A percentile compares a stretch with the other conserved stretches of the same genome.
phyloP scores from a whole-genome alignment of 2,329 filamentous ascomycete species.

The Colletotrichum lentis region DNA sequence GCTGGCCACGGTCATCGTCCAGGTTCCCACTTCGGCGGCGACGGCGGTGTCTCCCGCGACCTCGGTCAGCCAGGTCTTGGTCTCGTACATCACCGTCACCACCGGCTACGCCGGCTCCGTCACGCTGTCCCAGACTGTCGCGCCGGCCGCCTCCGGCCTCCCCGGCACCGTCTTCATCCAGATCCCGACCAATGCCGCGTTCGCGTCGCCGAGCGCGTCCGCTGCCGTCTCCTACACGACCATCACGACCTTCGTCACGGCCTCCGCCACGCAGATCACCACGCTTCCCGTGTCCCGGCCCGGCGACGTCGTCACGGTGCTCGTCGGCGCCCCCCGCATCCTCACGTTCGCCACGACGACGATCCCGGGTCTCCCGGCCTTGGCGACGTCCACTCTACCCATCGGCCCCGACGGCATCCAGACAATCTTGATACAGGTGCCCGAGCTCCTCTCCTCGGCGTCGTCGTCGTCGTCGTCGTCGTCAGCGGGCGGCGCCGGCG shows the following conservation, averaged over 20 bases:
- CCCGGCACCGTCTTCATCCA: constrained; percentile 27
- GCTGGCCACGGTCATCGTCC: constrained; percentile 22
- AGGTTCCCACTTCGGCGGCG: neutral
- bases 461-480: no score
- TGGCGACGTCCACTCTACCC: constrained; percentile 14
- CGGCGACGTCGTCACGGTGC: constrained; percentile 3
- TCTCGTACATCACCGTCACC: constrained; percentile 30
- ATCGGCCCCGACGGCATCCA: constrained; percentile 23
- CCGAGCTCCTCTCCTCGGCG: neutral
- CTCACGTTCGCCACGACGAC: constrained; percentile 3
- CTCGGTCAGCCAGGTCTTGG: constrained; percentile 18
- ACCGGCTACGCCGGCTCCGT: constrained; percentile 18
- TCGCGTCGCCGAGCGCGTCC: neutral
- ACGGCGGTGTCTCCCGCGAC: neutral
- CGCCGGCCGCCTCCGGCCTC: constrained; percentile 27
- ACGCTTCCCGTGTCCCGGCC: constrained; percentile 3
- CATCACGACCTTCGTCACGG: constrained; percentile 12
- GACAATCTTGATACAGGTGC: constrained; percentile 19
- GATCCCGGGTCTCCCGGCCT: neutral
- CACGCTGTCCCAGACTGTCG: constrained; percentile 17
- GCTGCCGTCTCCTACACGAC: neutral
- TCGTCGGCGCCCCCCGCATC: constrained; percentile 5
- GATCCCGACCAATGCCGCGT: constrained; percentile 16
- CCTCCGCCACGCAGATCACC: neutral
- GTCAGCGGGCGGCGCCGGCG: neutral